Base-by-base conservation (phyloP, 140 eudicot genomes). In the Ambrosia hybrid region DNA sequence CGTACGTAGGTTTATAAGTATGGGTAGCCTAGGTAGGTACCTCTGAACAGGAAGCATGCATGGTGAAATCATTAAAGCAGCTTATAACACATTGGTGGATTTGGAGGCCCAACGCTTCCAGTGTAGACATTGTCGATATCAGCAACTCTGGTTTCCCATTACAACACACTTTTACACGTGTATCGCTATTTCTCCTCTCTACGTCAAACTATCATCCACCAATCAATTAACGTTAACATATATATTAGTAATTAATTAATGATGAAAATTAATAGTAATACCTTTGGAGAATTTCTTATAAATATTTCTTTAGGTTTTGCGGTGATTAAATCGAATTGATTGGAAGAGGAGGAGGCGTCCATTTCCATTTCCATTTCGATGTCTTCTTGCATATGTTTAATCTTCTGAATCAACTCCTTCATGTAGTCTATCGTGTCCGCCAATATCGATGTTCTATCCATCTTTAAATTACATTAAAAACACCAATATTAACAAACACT, bases 371-470 rank as follows among this genome's bases (percentile, higher is more conserved):
- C 16, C 6, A 51, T 55, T 5, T 36, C 39, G 3, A 33, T 73
- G 51, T 81, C 76, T 76, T 86, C 78, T 80, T 87, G 95, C 80
- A 87, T 70, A 8, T 39, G 74, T 16, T 82, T 87, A 63, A 92
- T 89, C 66, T 85, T 86, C 46, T 86, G 83, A 3, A 85, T 59
- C 43, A 92, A 77, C 77, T 92, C 98, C 83, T 86, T 89, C 87
- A 85, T 87, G 85, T 92, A 92, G 68, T 92, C 98, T 68, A 92
- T 92, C 6, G 96, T 89, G 78, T 92, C 98, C 21, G 96, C 96
- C 15, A 92, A 91, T 72, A 92, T 89, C 26, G 98, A 86, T 48
- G 96, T 89, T 73, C 96, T 85, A 49, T 92, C 98, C 98, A 92
- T 92, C 98, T 92, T 66, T 5, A 41, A 11, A 5, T 15, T 9